These are phyloP conservation scores for Exophiala phaeomuriformis DNA, from an alignment of 2,329 filamentous ascomycete species.

Conservation along the genomic window DNA sequence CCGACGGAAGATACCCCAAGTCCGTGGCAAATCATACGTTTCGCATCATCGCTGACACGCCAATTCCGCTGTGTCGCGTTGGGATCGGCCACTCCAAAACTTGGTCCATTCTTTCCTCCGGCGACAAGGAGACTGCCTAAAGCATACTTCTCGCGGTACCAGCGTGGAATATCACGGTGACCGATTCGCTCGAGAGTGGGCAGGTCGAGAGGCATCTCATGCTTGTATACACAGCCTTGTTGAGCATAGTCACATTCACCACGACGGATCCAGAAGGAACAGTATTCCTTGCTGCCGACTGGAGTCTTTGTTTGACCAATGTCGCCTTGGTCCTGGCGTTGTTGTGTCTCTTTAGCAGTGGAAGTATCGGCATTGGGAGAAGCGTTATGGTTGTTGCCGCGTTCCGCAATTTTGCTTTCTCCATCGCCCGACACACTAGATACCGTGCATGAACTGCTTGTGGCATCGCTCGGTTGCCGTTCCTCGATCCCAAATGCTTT, in stretches of 20 bases:
- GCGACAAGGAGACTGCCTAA: conserved; percentile 29
- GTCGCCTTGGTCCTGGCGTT: background rate
- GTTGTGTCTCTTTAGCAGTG: background rate
- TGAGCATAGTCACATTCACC: conserved; percentile 79
- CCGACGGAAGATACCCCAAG: background rate
- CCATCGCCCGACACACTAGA: background rate
- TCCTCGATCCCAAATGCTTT: background rate
- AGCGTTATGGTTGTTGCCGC: background rate
- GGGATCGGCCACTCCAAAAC: conserved; percentile 12
- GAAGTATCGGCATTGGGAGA: background rate
- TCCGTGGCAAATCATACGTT: conserved; percentile 9
- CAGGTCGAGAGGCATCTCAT: conserved; percentile 73
- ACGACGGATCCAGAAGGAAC: conserved; percentile 82
- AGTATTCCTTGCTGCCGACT: conserved; percentile 62
- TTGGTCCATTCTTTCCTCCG: conserved; percentile 10
- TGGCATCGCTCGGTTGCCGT: background rate
- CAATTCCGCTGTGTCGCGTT: conserved; percentile 1
- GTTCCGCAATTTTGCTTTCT: conserved; percentile 1
- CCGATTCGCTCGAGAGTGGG: conserved; percentile 62
- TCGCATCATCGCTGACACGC: conserved; percentile 5
- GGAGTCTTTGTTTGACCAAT: conserved; percentile 27
- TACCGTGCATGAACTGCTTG: background rate
- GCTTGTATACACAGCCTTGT: conserved; percentile 81
- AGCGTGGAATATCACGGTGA: conserved; percentile 50
- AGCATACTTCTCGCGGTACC: conserved; percentile 47